These are phyloP conservation scores for Arabidopsis suecica DNA, from an alignment of 345 rosid genomes.

Conservation along the genomic window DNA sequence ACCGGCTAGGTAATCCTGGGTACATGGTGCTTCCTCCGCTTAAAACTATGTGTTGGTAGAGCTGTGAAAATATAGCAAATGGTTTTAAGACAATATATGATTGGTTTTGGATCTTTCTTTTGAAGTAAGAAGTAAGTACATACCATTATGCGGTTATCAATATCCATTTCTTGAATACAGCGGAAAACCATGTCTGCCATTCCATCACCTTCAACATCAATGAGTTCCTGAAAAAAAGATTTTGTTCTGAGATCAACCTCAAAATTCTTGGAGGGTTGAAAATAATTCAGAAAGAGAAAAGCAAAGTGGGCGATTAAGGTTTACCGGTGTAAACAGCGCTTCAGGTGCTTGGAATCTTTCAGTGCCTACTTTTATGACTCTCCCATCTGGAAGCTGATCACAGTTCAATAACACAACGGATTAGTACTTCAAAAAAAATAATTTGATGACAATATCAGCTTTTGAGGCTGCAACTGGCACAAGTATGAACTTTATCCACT, in stretches of 20 bases:
- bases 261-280: constrained; percentile 1
- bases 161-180: constrained; percentile 99
- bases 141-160: constrained; percentile 97
- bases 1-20: constrained; percentile 99
- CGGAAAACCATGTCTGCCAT: constrained; percentile 99
- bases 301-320: constrained; percentile 21
- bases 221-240: constrained; percentile 66
- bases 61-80: constrained; percentile 54
- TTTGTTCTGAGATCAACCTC: constrained; percentile 10
- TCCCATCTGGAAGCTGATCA: constrained; percentile 95
- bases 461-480: not conserved
- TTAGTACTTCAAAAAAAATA: not conserved
- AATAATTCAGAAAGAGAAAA: not conserved
- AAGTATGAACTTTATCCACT: not conserved
- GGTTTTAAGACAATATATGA: constrained; percentile 12
- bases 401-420: not conserved
- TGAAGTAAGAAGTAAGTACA: constrained; percentile 6
- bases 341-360: constrained; percentile 99
- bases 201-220: constrained; percentile 99
- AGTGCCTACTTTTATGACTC: constrained; percentile 96
- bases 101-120: constrained; percentile 5
- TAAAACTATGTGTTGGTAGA: constrained; percentile 95
- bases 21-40: constrained; percentile 99
- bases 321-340: constrained; percentile 98
- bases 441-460: not conserved